phyloP scores from a whole-genome alignment of 768 basidiomycete genomes.

The Pulveroboletus sp. region DNA sequence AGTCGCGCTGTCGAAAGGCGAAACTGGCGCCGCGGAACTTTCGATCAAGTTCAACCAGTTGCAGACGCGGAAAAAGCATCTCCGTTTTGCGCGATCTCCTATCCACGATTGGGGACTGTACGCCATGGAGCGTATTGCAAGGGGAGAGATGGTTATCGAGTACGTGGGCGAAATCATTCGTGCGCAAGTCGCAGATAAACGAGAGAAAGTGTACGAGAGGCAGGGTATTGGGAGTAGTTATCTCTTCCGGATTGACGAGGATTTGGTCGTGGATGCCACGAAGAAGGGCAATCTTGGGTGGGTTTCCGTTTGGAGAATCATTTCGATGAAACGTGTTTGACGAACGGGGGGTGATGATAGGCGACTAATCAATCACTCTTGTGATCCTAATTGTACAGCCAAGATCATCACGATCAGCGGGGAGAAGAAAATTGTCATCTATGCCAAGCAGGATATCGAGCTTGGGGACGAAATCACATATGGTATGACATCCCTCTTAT shows the following conservation, averaged over 20 bases:
- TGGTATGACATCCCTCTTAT: conserved; percentile 47
- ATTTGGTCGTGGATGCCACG: conserved; percentile 96
- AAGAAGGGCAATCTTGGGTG: conserved; percentile 99
- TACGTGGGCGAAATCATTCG: conserved; percentile 98
- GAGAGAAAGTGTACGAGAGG: conserved; percentile 95
- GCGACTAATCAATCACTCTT: conserved; percentile 97
- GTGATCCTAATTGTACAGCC: conserved; percentile 89
- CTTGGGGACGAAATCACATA: conserved; percentile 98
- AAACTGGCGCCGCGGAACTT: conserved; percentile 63
- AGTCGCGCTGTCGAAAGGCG: conserved; percentile 69
- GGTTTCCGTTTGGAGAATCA: conserved; percentile 23
- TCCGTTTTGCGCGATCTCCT: conserved; percentile 89
- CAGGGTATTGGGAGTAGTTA: conserved; percentile 98
- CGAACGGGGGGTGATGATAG: conserved; percentile 36
- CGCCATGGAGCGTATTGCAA: conserved; percentile 91
- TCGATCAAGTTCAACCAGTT: conserved; percentile 98
- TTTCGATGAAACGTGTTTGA: conserved; percentile 12
- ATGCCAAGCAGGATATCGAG: conserved; percentile 94
- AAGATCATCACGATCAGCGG: conserved; percentile 89
- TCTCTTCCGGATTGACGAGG: conserved; percentile 96
- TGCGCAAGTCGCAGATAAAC: conserved; percentile 91
- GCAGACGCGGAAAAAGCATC: conserved; percentile 95
- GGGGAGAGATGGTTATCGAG: conserved; percentile 99
- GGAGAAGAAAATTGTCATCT: conserved; percentile 98
- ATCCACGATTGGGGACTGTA: conserved; percentile 99